Percentiles rank a stretch among this genome's conserved stretches.
These are phyloP conservation scores for Chytriomyces confervae DNA, from an alignment of 192 early-diverging fungal species.

Conservation along the genomic window DNA sequence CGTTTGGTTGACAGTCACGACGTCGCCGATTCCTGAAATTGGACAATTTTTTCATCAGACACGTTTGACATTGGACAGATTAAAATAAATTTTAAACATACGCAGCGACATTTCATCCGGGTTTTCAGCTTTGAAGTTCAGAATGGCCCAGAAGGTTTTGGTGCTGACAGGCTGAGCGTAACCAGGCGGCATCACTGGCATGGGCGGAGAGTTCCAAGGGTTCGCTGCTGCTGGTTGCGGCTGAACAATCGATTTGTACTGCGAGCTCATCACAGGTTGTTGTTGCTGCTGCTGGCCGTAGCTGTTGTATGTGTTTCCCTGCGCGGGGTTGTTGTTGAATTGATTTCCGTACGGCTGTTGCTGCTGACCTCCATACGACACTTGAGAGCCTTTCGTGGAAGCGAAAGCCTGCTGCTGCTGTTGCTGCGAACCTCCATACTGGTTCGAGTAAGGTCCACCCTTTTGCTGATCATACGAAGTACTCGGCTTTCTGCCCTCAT, in stretches of 20 bases:
- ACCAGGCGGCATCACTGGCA: slow-evolving; percentile 4
- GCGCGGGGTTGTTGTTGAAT: too few relatives aligned
- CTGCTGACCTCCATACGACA: too few relatives aligned
- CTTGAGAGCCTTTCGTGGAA: too few relatives aligned
- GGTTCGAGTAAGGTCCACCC: too few relatives aligned
- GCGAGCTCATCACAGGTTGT: not conserved
- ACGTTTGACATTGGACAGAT: not conserved
- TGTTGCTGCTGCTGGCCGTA: too few relatives aligned
- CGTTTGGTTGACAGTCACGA: slow-evolving; percentile 1
- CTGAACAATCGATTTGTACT: slow-evolving; percentile 11
- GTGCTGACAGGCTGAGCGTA: not conserved
- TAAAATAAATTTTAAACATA: not conserved
- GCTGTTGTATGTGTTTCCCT: too few relatives aligned
- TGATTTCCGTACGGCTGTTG: too few relatives aligned
- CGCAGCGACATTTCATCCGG: slow-evolving; percentile 19
- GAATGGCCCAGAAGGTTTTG: slow-evolving; percentile 15
- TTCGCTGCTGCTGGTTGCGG: not conserved
- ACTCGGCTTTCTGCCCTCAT: not conserved
- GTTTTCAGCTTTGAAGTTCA: slow-evolving; percentile 26
- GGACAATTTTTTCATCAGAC: not conserved
- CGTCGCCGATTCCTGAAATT: slow-evolving; percentile 16
- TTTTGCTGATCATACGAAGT: too few relatives aligned
- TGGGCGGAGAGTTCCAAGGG: not conserved
- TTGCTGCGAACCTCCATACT: too few relatives aligned
- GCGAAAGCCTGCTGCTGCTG: too few relatives aligned